Evolutionary conservation across 805 yeast species (phyloP), one percentile per base, ranked within the genome.

Genomic region (Suhomyces pyralidae): DNA sequence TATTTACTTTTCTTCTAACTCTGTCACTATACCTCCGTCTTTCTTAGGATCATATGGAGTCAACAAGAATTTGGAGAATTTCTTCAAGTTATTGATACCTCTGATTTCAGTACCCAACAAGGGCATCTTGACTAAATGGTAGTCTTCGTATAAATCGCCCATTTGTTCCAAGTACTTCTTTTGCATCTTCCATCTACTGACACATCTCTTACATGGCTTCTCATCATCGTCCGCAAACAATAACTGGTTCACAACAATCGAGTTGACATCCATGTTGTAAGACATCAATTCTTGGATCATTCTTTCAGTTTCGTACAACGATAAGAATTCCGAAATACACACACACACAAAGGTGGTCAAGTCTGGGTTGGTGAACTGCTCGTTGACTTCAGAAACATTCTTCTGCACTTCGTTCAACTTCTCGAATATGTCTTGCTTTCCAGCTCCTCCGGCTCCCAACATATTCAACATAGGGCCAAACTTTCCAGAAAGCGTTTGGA

Each of bases 291-390:
- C 99, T 76, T 94, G 99, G 60, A 94, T 89, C 85, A 94, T 83
- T 74, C 99, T 85, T 75, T 94, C 99, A 17, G 98, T 93, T 73
- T 94, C 99, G 71, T 94, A 94, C 46, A 94, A 78, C 1, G 98
- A 92, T 66, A 94, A 79, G 73, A 94, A 94, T 75, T 94, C 99
- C 47, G 97, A 90, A 59, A 94, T 94, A 73, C 99, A 94, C 44
- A 94, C 99, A 74, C 97, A 94, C 30, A 94, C 88, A 63, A 88
- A 88, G 0, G 99, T 94, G 17, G 99, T 94, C 64, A 94, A 77
- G 56, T 94, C 97, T 2, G 99, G 97, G 69, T 94, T 85, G 61
- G 96, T 91, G 77, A 94, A 94, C 69, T 94, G 99, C 59, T 86
- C 86, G 73, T 90, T 94, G 55, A 93, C 97, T 67, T 90, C 96